Base-by-base conservation (phyloP, 2,329 filamentous ascomycete species). In the Hypocrella siamensis region DNA sequence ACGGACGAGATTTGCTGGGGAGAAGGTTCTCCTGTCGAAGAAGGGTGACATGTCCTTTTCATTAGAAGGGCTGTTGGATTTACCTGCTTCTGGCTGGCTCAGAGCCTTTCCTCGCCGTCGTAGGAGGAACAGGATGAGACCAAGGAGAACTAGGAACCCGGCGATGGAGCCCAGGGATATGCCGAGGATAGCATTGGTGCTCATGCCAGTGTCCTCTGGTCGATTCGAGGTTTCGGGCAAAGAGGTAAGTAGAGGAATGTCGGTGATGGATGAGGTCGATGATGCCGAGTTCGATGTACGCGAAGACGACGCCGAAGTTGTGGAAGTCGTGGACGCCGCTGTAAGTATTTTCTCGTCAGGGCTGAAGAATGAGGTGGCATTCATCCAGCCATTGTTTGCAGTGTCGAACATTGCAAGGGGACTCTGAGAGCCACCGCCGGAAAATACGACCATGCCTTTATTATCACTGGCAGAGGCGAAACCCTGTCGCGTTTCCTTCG, bases 141-240 rank as follows among this genome's bases (percentile, higher is more conserved):
- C 63, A n/a, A 92, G 59, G 6, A 93, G 48, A 1, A 74, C 56
- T 15, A 79, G 74, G 32, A 84, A 60, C 14, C 80, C 84, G 32
- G 81, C 69, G 16, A 93, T 74, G n/a, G 77, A 75, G 10, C 86
- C 85, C 1, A 96, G 65, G 0, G 81, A 81, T 31, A 82, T 81
- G 21, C 82, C 86, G 2, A 94, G 65, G 18, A 93, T 78, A 6
- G 73, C 42, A 53, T 66, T 60, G 48, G 60, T 47, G 36, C 51
- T 47, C 30, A 52, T 39, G n/a, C 45, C 53, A 36, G 49, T 50
- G 38, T 40, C 16, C 15, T 36, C 28, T 1, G 32, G 10, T 8
- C 19, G 26, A 9, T 25, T 15, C 4, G 36, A 25, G 9, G 31
- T 12, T 9, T 31, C 11, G 2, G 34, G 30, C 6, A 24, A 26